Percentiles rank a stretch among this genome's conserved stretches.
Evolutionary conservation across 2,329 filamentous ascomycete species (phyloP).

Genomic region (Aspergillus transmontanensis): DNA sequence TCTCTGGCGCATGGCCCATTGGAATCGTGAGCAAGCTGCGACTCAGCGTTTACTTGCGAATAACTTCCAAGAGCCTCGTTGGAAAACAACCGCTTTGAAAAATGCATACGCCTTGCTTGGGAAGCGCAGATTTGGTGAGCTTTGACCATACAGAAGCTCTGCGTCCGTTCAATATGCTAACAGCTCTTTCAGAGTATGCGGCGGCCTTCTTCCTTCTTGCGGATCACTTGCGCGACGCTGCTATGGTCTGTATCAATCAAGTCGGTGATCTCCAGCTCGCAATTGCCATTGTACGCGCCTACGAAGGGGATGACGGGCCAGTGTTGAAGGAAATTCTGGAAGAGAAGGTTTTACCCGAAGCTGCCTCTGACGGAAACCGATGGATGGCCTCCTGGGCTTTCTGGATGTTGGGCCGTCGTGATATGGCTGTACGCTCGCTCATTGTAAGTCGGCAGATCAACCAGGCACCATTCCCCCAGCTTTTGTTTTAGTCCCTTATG

Average conservation of each 20-base stretch:
- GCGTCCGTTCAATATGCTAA: conserved; percentile 5
- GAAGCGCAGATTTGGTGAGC: conserved; percentile 78
- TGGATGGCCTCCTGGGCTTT: conserved; percentile 97
- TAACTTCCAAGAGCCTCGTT: conserved; percentile 83
- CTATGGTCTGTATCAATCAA: conserved; percentile 83
- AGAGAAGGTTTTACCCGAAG: conserved; percentile 76
- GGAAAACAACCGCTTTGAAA: conserved; percentile 87
- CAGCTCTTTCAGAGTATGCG: conserved; percentile 70
- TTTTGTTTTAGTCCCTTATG: neutral
- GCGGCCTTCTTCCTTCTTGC: conserved; percentile 94
- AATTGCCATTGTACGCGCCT: conserved; percentile 82
- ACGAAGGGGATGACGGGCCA: conserved; percentile 80
- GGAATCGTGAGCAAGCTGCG: conserved; percentile 81
- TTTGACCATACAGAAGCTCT: neutral
- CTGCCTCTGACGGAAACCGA: conserved; percentile 78
- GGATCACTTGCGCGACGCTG: conserved; percentile 79
- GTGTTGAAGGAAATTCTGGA: conserved; percentile 74
- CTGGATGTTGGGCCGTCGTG: conserved; percentile 80
- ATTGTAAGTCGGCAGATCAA: conserved; percentile 59
- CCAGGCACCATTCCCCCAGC: neutral
- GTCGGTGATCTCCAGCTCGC: conserved; percentile 87
- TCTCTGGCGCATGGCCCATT: conserved; percentile 90
- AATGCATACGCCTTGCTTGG: conserved; percentile 96
- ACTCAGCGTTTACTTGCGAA: conserved; percentile 83
- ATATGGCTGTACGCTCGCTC: conserved; percentile 81